Evolutionary conservation across 2,329 filamentous ascomycete genomes (phyloP).

Genomic region (Coleophoma eucalyptorum): DNA sequence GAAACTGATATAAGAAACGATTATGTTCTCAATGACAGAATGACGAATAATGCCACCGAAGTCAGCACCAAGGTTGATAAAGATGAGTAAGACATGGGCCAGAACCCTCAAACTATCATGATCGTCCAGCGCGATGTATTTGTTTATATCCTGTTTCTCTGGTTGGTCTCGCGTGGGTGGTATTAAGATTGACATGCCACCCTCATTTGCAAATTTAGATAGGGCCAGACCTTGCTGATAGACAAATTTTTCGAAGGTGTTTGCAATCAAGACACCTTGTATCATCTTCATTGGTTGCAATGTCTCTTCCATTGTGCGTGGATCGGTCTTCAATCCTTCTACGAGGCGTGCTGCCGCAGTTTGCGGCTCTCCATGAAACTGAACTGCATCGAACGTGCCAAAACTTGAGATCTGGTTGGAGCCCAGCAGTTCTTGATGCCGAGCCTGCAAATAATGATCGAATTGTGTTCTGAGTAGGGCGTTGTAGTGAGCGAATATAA

Average conservation of each 20-base stretch:
- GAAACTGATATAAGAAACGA: constrained; percentile 79
- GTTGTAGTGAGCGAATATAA: constrained; percentile 84
- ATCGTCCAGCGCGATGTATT: constrained; percentile 52
- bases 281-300: constrained; percentile 67
- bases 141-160: constrained; percentile 33
- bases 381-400: constrained; percentile 59
- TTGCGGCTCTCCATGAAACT: constrained; percentile 54
- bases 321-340: constrained; percentile 52
- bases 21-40: constrained; percentile 60
- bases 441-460: constrained; percentile 61
- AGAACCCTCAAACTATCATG: constrained; percentile 64
- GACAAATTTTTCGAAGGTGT: constrained; percentile 53
- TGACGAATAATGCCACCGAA: constrained; percentile 34
- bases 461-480: constrained; percentile 78
- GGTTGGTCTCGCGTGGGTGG: constrained; percentile 32
- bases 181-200: constrained; percentile 38
- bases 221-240: constrained; percentile 54
- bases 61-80: constrained; percentile 55
- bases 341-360: constrained; percentile 56
- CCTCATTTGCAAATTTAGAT: constrained; percentile 41
- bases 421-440: constrained; percentile 49
- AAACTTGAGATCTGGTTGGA: constrained; percentile 55
- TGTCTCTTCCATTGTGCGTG: constrained; percentile 53
- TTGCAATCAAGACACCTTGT: constrained; percentile 70
- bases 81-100: constrained; percentile 66